These are phyloP conservation scores for Colletotrichum sp. DNA, from an alignment of 2,329 filamentous ascomycete species.

Conservation along the genomic window DNA sequence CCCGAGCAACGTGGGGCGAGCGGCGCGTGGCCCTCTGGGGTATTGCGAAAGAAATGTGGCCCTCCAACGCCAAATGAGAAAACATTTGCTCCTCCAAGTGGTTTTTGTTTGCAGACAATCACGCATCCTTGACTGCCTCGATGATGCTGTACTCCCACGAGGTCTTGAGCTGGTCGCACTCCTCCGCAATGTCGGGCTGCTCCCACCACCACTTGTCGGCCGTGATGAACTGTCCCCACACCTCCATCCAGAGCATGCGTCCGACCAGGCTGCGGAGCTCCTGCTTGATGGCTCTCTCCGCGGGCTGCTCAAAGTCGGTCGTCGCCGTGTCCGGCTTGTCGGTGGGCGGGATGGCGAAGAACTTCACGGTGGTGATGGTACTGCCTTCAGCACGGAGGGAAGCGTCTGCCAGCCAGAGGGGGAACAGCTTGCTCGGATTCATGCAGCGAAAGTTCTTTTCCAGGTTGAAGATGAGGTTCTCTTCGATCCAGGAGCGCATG, in stretches of 20 bases:
- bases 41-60: slow-evolving; percentile 15
- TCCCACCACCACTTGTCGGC: slow-evolving; percentile 68
- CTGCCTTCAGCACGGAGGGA: slow-evolving; percentile 55
- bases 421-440: slow-evolving; percentile 63
- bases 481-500: slow-evolving; percentile 66
- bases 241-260: slow-evolving; percentile 64
- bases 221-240: slow-evolving; percentile 61
- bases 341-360: slow-evolving; percentile 48
- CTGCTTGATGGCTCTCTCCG: slow-evolving; percentile 40
- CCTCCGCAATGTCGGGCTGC: slow-evolving; percentile 56
- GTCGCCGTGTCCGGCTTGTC: slow-evolving; percentile 27
- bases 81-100: background rate
- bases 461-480: slow-evolving; percentile 63
- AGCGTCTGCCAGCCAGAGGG: slow-evolving; percentile 63
- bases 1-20: background rate
- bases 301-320: slow-evolving; percentile 19
- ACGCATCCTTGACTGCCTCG: slow-evolving; percentile 55
- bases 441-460: slow-evolving; percentile 64
- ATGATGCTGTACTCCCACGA: slow-evolving; percentile 65
- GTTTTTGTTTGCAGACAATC: background rate
- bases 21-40: background rate
- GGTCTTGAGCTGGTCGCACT: slow-evolving; percentile 60
- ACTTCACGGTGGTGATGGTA: slow-evolving; percentile 52
- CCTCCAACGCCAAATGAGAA: slow-evolving; percentile 12
- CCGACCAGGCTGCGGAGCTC: slow-evolving; percentile 59